phyloP scores from a whole-genome alignment of 208 protist genomes.

The Trypanosoma platydactyli region DNA sequence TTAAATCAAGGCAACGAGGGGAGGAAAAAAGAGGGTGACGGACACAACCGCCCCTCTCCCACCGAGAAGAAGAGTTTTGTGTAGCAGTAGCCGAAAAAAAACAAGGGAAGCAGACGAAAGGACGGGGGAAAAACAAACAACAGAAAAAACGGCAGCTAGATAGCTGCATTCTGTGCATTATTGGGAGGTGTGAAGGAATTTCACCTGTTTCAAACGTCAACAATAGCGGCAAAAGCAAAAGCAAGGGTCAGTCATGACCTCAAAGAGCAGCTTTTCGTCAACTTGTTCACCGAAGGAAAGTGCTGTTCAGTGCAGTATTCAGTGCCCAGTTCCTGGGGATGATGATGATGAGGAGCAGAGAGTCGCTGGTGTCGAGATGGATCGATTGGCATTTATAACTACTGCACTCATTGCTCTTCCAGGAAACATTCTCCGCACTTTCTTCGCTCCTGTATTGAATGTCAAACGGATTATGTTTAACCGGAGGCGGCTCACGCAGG shows the following conservation, averaged over 20 bases:
- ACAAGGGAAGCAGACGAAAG: background rate
- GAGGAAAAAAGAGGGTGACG: background rate
- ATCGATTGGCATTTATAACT: constrained; percentile 78
- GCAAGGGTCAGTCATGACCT: background rate
- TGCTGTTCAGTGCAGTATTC: background rate
- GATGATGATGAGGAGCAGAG: constrained; percentile 26
- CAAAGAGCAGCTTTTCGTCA: background rate
- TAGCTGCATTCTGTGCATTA: background rate
- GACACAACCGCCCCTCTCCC: background rate
- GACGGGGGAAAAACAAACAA: background rate
- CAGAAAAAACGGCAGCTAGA: constrained; percentile 10
- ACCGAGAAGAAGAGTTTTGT: constrained; percentile 10
- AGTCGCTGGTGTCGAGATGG: constrained; percentile 43
- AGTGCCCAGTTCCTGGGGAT: background rate
- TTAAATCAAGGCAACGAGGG: too few species aligned
- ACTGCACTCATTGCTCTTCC: constrained; percentile 76
- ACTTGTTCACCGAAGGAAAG: background rate
- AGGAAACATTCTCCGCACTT: constrained; percentile 58
- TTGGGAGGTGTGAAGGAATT: background rate
- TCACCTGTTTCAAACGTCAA: background rate
- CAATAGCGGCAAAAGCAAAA: background rate
- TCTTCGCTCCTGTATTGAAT: constrained; percentile 70
- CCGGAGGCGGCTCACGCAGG: constrained; percentile 36
- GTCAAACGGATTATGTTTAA: constrained; percentile 49
- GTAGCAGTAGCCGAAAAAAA: background rate